Base-by-base conservation (phyloP, 2,329 filamentous ascomycete genomes). In the Epichloe bromicola region DNA sequence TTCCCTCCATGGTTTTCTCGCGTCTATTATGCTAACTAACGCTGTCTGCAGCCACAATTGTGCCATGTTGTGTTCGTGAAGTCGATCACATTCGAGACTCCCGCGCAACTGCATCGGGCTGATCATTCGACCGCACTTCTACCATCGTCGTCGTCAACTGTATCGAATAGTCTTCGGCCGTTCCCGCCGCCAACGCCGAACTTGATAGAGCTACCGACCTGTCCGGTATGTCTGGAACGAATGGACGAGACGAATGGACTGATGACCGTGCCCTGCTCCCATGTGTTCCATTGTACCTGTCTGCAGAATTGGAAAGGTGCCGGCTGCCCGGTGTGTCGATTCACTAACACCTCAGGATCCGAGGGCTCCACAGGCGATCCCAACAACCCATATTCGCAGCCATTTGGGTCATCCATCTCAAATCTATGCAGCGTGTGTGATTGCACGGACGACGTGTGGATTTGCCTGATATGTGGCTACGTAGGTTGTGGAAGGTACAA, bases 211-310 rank as follows among this genome's bases (percentile, higher is more conserved):
- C 73, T 98, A 12, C 93, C 93, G 2, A 97, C 93, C 1, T 98
- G 93, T 57, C 90, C 93, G 0, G 93, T 98, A 10, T 98, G 93
- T 58, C 76, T 98, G 5, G 93, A 98, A 66, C 84, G 91, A 46
- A 98, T 98, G 93, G 93, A 98, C 61, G 91, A 97, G 65, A 96
- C 90, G 0, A 94, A 89, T 0, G 93, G 93, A 0, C 74, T 98
- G 2, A 80, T 98, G 63, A 98, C 93, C 1, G 97, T 97, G 40
- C 83, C 94, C 33, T 98, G 93, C 64, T 91, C 97, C 61, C 93
- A 98, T 61, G 88, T 97, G 48, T 98, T 98, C 63, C 93, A 98
- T 65, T 97, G 93, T 63, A 90, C 85, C 1, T 98, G 93, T 67
- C 74, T 98, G 1, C 87, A 95, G 62, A 97, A 93, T 63, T 98